phyloP scores from a whole-genome alignment of 164 flowering plant genomes.

The Nymphaea colorata region DNA sequence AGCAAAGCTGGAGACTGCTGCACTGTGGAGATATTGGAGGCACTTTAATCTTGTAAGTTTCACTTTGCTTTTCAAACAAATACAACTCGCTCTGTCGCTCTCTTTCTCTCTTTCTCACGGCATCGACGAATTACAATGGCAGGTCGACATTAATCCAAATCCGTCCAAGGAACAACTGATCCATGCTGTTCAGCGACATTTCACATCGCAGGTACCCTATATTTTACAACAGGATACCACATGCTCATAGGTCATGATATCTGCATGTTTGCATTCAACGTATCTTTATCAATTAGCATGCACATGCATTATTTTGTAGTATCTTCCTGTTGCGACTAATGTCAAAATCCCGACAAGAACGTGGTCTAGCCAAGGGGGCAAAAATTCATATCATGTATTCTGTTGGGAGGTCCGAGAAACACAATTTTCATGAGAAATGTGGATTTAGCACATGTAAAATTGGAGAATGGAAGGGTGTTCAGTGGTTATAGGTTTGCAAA shows the following conservation, averaged over 20 bases:
- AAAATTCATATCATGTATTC: too few relatives aligned
- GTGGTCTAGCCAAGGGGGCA: too few relatives aligned
- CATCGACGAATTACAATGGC: background rate
- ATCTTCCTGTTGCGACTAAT: background rate
- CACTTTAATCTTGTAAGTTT: conserved; percentile 61
- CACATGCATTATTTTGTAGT: background rate
- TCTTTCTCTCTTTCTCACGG: background rate
- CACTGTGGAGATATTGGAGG: conserved; percentile 69
- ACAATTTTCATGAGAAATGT: too few relatives aligned
- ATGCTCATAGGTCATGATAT: background rate
- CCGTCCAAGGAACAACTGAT: conserved; percentile 61
- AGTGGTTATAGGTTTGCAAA: too few relatives aligned
- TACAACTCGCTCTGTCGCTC: background rate
- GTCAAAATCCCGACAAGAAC: too few relatives aligned
- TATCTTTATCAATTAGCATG: background rate
- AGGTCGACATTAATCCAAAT: conserved; percentile 33
- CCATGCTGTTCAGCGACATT: conserved; percentile 56
- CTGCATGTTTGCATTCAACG: background rate
- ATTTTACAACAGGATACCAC: background rate
- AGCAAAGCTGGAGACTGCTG: conserved; percentile 48
- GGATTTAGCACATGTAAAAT: too few relatives aligned
- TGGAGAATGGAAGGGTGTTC: too few relatives aligned
- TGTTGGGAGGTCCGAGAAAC: too few relatives aligned
- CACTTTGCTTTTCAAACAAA: background rate
- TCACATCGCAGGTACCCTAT: conserved; percentile 44